phyloP scores from a whole-genome alignment of 139 green algal genomes.

The Tetraselmis striata region DNA sequence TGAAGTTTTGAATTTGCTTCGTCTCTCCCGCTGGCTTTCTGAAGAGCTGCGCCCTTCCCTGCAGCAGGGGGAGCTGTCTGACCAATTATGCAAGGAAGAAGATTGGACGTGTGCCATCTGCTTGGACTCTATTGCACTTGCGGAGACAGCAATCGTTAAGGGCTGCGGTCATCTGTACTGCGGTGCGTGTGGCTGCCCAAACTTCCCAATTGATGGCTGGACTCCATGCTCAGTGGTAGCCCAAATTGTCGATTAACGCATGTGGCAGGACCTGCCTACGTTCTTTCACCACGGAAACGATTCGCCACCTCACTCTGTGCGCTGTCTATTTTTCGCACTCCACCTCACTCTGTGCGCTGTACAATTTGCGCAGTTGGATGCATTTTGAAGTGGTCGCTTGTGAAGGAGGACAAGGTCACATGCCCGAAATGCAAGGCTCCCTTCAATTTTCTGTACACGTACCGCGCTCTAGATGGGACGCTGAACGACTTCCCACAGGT shows the following conservation, averaged over 20 bases:
- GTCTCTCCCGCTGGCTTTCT: neutral
- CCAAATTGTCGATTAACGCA: neutral
- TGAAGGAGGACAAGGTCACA: neutral
- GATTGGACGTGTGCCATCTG: neutral
- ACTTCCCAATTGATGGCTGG: too few species aligned
- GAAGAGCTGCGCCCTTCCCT: too few species aligned
- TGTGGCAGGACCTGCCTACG: neutral
- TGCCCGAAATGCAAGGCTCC: neutral
- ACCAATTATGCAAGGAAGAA: neutral
- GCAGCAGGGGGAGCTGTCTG: neutral
- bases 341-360: too few species aligned
- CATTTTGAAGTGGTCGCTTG: neutral
- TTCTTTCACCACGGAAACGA: too few species aligned
- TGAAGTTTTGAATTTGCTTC: neutral
- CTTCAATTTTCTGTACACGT: neutral
- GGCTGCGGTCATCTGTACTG: neutral
- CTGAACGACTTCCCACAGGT: neutral
- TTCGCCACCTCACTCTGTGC: too few species aligned
- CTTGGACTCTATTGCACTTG: neutral
- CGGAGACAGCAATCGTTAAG: neutral
- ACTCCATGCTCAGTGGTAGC: too few species aligned
- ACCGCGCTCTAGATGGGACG: neutral
- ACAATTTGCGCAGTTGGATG: neutral
- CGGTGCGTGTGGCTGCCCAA: neutral
- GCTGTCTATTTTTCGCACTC: too few species aligned